Base-by-base conservation (phyloP, 75 land plant species). In the Gnetum montanum region DNA sequence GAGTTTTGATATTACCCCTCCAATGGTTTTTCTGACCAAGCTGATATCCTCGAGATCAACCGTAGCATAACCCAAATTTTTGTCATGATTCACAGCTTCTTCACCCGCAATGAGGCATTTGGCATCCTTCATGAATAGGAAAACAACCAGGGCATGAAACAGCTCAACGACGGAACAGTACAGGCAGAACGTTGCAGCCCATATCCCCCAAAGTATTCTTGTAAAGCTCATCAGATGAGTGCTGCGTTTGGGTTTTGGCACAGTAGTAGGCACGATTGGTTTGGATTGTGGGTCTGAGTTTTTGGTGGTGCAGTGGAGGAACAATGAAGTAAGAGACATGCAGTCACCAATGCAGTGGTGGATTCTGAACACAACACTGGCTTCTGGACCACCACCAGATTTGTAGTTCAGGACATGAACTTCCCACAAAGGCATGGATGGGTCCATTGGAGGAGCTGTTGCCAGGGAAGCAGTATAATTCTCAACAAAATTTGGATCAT, bases 281-380 rank as follows among this genome's bases (percentile, higher is more conserved):
- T 25, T 47, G 49, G 49, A 47, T 10, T 47, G 29, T 7, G 49
- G 49, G 3, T 25, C 12, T 3, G 7, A 26, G 10, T 22, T 2
- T 25, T 47, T 47, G 24, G n/a, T 47, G 12, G 49, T 47, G 28
- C 30, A 26, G 27, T 47, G 29, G 29, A 47, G 12, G 2, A 47
- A 47, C 1, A 75, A 64, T 30, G 78, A 75, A 74, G 70, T 70
- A 8, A 75, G 64, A 29, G 78, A 75, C 12, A 68, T 71, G 8
- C 78, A 68, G 49, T 75, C 78, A 18, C 78, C 78, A 19, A 75
- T 30, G 20, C 69, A 26, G 54, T 75, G 78, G 43, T 75, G 78
- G 30, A 71, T 44, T 12, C 57, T 64, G 24, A 75, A 20, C 19
- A 75, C 49, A 4, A 47, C 35, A 49, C 56, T 31, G 3, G 54